phyloP scores from a whole-genome alignment of 2,329 filamentous ascomycete genomes.

The Fusarium xyrophilum region DNA sequence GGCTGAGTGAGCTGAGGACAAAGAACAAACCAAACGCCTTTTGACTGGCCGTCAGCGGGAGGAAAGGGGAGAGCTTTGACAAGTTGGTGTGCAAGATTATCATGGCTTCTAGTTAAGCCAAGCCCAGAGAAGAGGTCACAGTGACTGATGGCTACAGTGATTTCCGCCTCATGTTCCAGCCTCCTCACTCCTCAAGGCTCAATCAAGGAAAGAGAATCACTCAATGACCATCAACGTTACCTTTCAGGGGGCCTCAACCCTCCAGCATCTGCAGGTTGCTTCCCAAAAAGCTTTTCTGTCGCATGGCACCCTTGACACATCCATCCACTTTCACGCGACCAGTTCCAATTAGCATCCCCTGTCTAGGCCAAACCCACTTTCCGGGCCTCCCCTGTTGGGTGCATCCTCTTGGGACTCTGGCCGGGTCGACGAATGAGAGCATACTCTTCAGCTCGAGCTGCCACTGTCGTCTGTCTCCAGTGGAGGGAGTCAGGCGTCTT shows the following conservation, averaged over 20 bases:
- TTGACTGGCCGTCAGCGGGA: constrained; percentile 16
- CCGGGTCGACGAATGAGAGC: constrained; percentile 9
- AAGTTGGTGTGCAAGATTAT: constrained; percentile 4
- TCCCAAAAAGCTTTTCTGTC: constrained; percentile 24
- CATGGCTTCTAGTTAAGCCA: background rate
- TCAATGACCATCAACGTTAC: constrained; percentile 7
- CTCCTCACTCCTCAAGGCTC: background rate
- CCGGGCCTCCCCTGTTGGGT: constrained; percentile 27
- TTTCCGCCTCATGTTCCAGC: background rate
- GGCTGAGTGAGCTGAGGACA: background rate
- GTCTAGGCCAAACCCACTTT: constrained; percentile 21
- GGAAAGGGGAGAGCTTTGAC: constrained; percentile 24
- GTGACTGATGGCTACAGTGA: background rate
- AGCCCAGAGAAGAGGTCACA: background rate
- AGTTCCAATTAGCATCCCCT: constrained; percentile 27
- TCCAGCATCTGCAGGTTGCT: constrained; percentile 12
- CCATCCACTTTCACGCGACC: constrained; percentile 2
- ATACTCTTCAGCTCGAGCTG: constrained; percentile 5
- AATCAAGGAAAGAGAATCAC: background rate
- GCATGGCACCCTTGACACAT: constrained; percentile 31
- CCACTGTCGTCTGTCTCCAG: constrained; percentile 2
- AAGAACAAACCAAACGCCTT: constrained; percentile 21
- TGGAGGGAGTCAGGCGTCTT: constrained; percentile 12
- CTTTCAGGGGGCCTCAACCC: constrained; percentile 24
- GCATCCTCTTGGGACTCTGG: constrained; percentile 7